Conservation (phyloP, 345 rosid species). For the Kernera saxatilis region DNA sequence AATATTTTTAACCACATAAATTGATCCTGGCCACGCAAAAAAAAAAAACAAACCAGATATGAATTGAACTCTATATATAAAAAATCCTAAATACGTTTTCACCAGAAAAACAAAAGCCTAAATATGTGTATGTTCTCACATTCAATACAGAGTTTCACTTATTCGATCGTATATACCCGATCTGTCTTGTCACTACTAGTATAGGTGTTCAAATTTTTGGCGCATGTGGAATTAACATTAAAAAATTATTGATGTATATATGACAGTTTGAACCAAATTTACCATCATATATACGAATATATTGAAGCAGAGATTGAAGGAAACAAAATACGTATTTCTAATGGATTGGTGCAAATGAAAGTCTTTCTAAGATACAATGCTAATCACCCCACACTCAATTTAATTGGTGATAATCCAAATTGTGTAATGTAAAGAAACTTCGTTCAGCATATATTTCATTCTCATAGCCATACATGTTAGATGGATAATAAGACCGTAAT, state of each 20-base stretch:
- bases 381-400: background rate
- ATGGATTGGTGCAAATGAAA: background rate
- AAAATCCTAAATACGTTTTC: no score
- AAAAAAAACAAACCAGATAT: no score
- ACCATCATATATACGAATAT: background rate
- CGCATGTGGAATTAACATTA: background rate
- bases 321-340: background rate
- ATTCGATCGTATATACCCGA: background rate
- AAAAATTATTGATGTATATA: background rate
- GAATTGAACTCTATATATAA: no score
- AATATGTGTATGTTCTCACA: background rate
- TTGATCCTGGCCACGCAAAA: no score
- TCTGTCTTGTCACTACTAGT: background rate
- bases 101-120: no score
- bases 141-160: background rate
- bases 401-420: background rate
- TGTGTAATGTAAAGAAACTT: background rate
- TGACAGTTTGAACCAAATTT: background rate
- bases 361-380: background rate
- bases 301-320: background rate
- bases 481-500: no score
- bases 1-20: no score
- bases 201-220: background rate
- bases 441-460: no score
- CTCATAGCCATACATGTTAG: no score